Evolutionary conservation across 495 filamentous ascomycete genomes (phyloP).

Genomic region (Penicillium desertorum): DNA sequence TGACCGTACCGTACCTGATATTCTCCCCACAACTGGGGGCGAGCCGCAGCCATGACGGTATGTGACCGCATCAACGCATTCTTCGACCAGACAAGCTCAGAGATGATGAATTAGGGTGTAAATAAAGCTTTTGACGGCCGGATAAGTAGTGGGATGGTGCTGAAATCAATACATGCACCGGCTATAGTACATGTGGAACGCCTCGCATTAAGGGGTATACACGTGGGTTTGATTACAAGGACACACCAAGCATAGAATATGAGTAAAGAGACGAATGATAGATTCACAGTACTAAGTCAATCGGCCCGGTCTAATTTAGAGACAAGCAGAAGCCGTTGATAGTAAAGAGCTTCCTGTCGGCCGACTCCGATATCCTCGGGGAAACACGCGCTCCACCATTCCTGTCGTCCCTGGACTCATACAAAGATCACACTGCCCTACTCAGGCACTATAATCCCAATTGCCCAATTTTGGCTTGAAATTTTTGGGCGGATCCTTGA

Average conservation of each 20-base stretch:
- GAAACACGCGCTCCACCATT: slow-evolving; percentile 24
- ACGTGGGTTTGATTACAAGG: not conserved
- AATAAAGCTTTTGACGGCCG: not conserved
- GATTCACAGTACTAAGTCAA: not conserved
- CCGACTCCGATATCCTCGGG: slow-evolving; percentile 35
- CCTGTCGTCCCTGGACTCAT: not conserved
- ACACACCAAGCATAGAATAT: not conserved
- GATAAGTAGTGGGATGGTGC: not conserved
- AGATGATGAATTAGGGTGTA: not conserved
- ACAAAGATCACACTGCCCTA: not conserved
- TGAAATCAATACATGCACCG: not conserved
- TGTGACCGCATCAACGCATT: slow-evolving; percentile 17
- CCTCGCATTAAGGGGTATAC: not conserved
- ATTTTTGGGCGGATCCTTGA: not conserved
- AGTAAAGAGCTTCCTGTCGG: slow-evolving; percentile 20
- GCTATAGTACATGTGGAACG: not conserved
- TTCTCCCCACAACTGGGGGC: slow-evolving; percentile 21
- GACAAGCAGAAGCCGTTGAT: slow-evolving; percentile 4
- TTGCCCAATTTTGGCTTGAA: not conserved
- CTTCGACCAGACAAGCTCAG: not conserved
- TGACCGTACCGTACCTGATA: slow-evolving; percentile 31
- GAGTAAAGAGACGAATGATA: not conserved
- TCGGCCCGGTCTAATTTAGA: slow-evolving; percentile 3
- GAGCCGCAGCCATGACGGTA: slow-evolving; percentile 20
- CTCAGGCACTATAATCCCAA: not conserved